Conservation (phyloP, 805 yeast genomes). For the Kuraishia cidri region DNA sequence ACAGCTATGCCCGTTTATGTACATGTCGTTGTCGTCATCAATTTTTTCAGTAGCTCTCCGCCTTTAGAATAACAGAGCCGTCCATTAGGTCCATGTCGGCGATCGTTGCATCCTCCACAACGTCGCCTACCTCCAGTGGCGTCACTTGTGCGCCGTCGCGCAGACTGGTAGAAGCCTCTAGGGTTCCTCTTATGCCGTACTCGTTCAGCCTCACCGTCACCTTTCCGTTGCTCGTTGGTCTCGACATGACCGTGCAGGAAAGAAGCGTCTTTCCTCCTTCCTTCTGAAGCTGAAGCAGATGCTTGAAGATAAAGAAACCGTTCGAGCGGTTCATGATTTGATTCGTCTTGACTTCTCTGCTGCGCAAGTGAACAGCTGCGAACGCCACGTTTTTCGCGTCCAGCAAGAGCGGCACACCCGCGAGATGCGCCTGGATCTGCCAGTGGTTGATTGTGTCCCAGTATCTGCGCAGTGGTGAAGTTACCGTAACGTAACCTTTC, state of each 20-base stretch:
- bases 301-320: conserved; percentile 26
- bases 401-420: too few relatives aligned
- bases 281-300: conserved; percentile 12
- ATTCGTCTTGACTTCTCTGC: conserved; percentile 27
- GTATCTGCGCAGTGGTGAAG: conserved; percentile 84
- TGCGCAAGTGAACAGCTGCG: conserved; percentile 31
- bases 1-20: too few relatives aligned
- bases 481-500: conserved; percentile 56
- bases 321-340: conserved; percentile 17
- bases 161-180: background rate
- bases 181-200: conserved; percentile 16
- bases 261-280: conserved; percentile 5
- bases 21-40: too few relatives aligned
- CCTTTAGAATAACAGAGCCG: conserved; percentile 24
- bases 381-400: conserved; percentile 25
- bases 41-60: conserved; percentile 14
- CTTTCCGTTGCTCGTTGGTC: conserved; percentile 27
- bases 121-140: conserved; percentile 33
- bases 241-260: conserved; percentile 30
- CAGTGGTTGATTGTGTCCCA: conserved; percentile 78
- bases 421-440: conserved; percentile 38
- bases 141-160: background rate
- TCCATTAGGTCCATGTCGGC: conserved; percentile 33
- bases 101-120: conserved; percentile 26
- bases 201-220: conserved; percentile 17